Base-by-base conservation (phyloP, 805 yeast species). In the Wickerhamomyces hampshirensis region DNA sequence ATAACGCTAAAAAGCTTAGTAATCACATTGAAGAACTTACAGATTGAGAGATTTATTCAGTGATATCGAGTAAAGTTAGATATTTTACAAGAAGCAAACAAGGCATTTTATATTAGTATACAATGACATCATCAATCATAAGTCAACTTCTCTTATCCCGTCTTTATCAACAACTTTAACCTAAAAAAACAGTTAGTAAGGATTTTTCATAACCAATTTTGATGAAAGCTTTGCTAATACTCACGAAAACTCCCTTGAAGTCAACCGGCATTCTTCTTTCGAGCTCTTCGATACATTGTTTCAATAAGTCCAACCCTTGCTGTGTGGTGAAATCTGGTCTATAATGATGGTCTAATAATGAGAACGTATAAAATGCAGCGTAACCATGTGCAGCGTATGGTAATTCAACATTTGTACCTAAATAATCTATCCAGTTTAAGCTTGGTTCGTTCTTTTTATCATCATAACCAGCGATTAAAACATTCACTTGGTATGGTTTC, bases 311-410 rank as follows among this genome's bases (percentile, higher is more conserved):
- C 41, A 91, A 56, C 3, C 97, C 98, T 42, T 87, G 91, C 26
- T 79, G 86, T 28, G 75, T 60, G 6, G 74, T 66, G 79, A 89
- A 75, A 50, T 80, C 89, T 29, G 78, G 70, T 57, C 80, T 74
- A 64, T 89, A 88, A 63, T 88, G 96, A 50, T 82, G 88, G 66
- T 93, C 98, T 48, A 93, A 70, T 46, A 91, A 66, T 2, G 98
- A 84, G 60, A 87, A 73, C 23, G 95, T 80, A 60, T 93, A 93
- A 63, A 91, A 93, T 2, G 94, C 95, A n/a, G 98, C 95, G 56
- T 93, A 93, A 10, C 98, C 98, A 59, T 93, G 98, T 2, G 98
- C 98, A 13, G 94, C 96, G 57, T 93, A 93, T 12, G 98, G 98
- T 40, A 93, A 69, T 42, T 81, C 86, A 12, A 81, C 95, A 47